phyloP scores from a whole-genome alignment of 192 early-diverging fungal species.

The Diversispora epigaea region DNA sequence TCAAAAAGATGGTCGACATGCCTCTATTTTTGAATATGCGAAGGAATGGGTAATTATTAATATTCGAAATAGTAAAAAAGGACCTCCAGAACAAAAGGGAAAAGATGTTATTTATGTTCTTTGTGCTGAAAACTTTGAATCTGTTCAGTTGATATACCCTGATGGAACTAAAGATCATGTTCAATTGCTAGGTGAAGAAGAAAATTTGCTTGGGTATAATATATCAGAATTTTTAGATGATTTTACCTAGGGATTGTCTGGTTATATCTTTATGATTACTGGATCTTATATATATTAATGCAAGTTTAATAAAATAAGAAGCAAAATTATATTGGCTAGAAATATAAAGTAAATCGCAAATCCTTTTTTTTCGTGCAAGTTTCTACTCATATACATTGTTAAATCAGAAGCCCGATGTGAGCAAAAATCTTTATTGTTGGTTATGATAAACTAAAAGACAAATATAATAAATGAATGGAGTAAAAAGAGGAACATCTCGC shows the following conservation, averaged over 20 bases:
- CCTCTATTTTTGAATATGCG: conserved; percentile 16
- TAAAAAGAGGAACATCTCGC: too few relatives aligned
- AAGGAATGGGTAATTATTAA: conserved; percentile 14
- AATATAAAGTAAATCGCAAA: too few relatives aligned
- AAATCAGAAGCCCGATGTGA: too few relatives aligned
- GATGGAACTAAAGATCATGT: conserved; percentile 16
- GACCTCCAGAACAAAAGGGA: neutral
- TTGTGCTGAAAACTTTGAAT: conserved; percentile 21
- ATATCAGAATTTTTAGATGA: conserved; percentile 27
- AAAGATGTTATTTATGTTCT: conserved; percentile 16
- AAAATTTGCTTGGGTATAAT: conserved; percentile 29
- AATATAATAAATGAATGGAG: too few relatives aligned
- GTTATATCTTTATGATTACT: conserved; percentile 5
- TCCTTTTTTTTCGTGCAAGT: too few relatives aligned
- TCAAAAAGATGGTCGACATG: conserved; percentile 24
- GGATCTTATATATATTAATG: conserved; percentile 14
- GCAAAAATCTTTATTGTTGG: too few relatives aligned
- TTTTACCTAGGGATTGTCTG: neutral
- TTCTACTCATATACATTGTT: too few relatives aligned
- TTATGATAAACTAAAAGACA: too few relatives aligned
- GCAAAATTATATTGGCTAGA: neutral
- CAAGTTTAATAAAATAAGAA: conserved; percentile 20
- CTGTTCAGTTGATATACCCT: conserved; percentile 28
- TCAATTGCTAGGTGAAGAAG: conserved; percentile 23
- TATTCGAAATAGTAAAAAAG: conserved; percentile 24